These are phyloP conservation scores for Botrytis paeoniae DNA, from an alignment of 2,329 filamentous ascomycete genomes.

Conservation along the genomic window DNA sequence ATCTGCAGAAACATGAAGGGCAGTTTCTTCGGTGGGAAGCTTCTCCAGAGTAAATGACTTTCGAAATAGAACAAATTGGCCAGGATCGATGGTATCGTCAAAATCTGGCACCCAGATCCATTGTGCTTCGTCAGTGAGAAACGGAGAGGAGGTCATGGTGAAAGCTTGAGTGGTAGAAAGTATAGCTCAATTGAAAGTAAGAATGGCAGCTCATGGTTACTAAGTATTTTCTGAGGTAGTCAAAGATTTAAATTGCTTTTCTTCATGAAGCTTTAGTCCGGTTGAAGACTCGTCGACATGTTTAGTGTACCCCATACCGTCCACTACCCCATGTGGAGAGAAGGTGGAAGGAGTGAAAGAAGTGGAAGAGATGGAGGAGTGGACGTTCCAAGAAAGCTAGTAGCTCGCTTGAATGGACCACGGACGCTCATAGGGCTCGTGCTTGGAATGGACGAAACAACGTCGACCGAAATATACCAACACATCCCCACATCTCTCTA, in stretches of 20 bases:
- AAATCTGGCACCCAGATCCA: neutral
- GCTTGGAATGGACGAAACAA: neutral
- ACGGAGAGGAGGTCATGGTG: neutral
- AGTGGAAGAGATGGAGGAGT: neutral
- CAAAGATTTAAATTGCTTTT: neutral
- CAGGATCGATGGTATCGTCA: neutral
- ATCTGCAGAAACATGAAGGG: conserved; percentile 1
- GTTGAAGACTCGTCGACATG: neutral
- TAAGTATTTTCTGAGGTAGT: neutral
- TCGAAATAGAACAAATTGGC: neutral
- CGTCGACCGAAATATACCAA: neutral
- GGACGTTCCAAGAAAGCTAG: neutral
- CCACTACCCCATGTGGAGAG: neutral
- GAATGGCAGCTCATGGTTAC: neutral
- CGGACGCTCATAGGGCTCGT: neutral
- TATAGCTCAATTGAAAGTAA: neutral
- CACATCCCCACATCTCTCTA: neutral
- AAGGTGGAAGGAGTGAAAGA: neutral
- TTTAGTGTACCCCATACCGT: neutral
- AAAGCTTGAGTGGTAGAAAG: neutral
- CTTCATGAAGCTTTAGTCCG: neutral
- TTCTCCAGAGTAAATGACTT: neutral
- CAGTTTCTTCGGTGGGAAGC: neutral
- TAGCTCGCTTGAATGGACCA: neutral
- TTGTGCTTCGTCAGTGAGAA: neutral